Evolutionary conservation across 2,329 filamentous ascomycete genomes (phyloP).

Genomic region (Chrysoporthe puriensis): DNA sequence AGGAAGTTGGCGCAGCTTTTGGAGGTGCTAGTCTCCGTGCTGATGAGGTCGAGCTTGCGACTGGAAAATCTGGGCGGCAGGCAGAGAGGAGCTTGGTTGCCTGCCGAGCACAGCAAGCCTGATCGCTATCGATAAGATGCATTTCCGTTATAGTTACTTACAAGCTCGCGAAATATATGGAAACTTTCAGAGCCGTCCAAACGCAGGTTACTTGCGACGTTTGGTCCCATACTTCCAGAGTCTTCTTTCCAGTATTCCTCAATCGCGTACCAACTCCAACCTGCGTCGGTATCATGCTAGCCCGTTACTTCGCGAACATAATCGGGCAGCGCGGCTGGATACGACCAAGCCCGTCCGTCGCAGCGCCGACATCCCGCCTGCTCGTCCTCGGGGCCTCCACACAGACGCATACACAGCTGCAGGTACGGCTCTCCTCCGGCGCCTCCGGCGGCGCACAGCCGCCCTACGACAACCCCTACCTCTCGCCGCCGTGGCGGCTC

Average conservation of each 20-base stretch:
- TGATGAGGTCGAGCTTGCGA: slow-evolving; percentile 6
- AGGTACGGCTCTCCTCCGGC: background rate
- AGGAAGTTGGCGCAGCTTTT: background rate
- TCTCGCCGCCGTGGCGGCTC: slow-evolving; percentile 4
- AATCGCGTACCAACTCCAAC: too few relatives aligned
- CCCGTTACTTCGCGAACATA: background rate
- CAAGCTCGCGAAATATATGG: too few relatives aligned
- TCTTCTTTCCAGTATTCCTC: background rate
- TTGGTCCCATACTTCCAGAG: background rate
- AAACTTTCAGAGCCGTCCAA: too few relatives aligned
- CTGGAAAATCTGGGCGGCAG: slow-evolving; percentile 24
- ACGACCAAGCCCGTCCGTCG: background rate
- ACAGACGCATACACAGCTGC: background rate
- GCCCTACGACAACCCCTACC: background rate
- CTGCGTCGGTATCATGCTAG: background rate
- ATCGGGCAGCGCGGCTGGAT: background rate
- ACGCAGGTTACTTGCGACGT: background rate
- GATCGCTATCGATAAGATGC: slow-evolving; percentile 7
- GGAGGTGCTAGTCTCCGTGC: background rate
- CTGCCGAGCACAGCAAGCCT: slow-evolving; percentile 3
- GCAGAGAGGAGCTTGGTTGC: slow-evolving; percentile 12
- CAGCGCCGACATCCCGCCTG: background rate
- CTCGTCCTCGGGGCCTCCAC: background rate
- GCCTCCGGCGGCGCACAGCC: background rate
- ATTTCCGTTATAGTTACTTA: background rate